Conservation (phyloP, 2,329 filamentous ascomycete genomes). For the Fusarium dlaminii region DNA sequence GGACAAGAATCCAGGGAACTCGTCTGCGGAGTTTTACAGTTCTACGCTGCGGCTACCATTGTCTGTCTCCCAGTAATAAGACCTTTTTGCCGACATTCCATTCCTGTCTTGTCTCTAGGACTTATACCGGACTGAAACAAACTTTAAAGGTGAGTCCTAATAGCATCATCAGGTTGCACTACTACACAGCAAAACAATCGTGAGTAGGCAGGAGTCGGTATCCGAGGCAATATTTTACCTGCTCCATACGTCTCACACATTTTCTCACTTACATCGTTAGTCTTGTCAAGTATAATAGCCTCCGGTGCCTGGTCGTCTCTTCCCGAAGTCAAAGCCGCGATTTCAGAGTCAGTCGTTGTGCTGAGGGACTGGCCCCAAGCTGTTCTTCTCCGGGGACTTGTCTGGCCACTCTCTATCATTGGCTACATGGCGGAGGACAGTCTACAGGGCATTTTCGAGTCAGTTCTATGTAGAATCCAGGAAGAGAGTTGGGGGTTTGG, state of each 20-base stretch:
- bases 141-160: background rate
- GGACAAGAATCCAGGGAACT: background rate
- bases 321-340: background rate
- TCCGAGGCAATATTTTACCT: background rate
- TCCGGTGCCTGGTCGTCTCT: background rate
- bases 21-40: background rate
- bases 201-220: background rate
- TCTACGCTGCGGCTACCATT: background rate
- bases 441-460: background rate
- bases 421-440: background rate
- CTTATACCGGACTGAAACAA: background rate
- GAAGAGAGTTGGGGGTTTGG: background rate
- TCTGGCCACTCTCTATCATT: background rate
- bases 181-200: accelerated
- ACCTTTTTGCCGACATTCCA: background rate
- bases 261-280: background rate
- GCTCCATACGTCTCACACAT: background rate
- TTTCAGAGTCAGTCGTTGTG: background rate
- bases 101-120: background rate
- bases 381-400: background rate
- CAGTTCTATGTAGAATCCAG: background rate
- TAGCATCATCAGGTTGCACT: accelerated
- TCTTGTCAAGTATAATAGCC: background rate
- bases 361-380: background rate
- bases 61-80: background rate